A percentile compares a stretch with the other conserved stretches of the same genome.
These are phyloP conservation scores for Coemansia sp. DNA, from an alignment of 192 early-diverging fungal species.

Conservation along the genomic window DNA sequence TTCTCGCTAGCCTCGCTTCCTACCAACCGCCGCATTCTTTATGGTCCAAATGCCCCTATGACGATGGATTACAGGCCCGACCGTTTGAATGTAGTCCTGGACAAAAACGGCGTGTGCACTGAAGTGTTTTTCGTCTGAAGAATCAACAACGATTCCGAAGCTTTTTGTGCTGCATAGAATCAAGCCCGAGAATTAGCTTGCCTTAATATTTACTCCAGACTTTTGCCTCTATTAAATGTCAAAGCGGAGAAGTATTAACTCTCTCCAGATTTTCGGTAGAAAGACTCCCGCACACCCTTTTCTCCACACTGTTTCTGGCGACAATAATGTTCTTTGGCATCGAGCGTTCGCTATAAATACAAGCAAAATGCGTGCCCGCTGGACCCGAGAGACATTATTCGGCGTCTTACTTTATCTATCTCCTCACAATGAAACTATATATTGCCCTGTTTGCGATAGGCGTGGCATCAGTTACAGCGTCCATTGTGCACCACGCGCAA, in stretches of 20 bases:
- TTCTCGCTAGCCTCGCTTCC: slow-evolving; percentile 4
- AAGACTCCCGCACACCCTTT: background rate
- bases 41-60: slow-evolving; percentile 9
- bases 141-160: background rate
- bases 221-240: background rate
- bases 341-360: background rate
- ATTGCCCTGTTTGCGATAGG: background rate
- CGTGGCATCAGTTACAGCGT: background rate
- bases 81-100: slow-evolving; percentile 27
- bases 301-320: background rate
- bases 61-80: slow-evolving; percentile 24
- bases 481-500: background rate
- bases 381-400: too few relatives aligned
- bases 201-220: background rate
- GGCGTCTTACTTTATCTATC: background rate
- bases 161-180: background rate
- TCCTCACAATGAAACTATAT: background rate
- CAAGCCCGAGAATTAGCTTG: background rate
- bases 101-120: slow-evolving; percentile 13
- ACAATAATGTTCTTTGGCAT: background rate
- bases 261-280: background rate
- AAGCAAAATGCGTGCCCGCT: background rate
- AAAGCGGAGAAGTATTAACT: background rate
- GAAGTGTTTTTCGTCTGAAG: slow-evolving; percentile 10
- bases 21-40: slow-evolving; percentile 16